Evolutionary conservation across 768 basidiomycete species (phyloP), one percentile per base, ranked within the genome.

Genomic region (Lactarius deliciosus): DNA sequence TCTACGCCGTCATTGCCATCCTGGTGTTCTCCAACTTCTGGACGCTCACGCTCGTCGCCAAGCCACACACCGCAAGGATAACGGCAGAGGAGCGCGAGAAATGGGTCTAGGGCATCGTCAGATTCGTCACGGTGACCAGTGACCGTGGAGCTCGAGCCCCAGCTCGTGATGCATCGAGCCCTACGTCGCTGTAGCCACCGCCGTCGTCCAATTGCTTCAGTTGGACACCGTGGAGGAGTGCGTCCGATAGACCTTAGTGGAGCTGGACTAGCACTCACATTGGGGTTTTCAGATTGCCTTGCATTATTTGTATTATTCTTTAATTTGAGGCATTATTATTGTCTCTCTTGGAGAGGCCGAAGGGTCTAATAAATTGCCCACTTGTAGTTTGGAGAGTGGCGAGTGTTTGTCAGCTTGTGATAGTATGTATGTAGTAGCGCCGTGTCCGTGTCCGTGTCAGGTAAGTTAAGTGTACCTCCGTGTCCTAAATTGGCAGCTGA

Each of bases 11-110:
- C 64, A 90, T 94, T 74, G 81, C 86, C 60, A 72, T 84, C 47
- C 77, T 96, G 70, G 83, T 95, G 68, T 65, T 92, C 50, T 91
- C 87, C 71, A 96, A 96, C 72, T 54, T 93, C 22, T 87, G 79
- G 92, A 89, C 87, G 70, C 69, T 80, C 76, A 76, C 69, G 77
- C 77, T 74, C 77, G 80, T 80, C 68, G 83, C 78, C 72, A 76
- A 76, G 75, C 73, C 8, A 78, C 78, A 32, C 71, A 79, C 45
- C 73, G 79, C 40, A 86, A 81, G 76, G 81, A 81, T 1, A 40
- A 40, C 75, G 76, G 80, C 76, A 71, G 88, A 85, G 75, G 91
- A 90, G 74, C 81, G 85, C 77, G 89, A 91, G 76, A 83, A 83
- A 79, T 89, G 86, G 86, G 84, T 91, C 66, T 86, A 89, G 73